Base-by-base conservation (phyloP, 106 monocot species). In the Gastrodia elata region DNA sequence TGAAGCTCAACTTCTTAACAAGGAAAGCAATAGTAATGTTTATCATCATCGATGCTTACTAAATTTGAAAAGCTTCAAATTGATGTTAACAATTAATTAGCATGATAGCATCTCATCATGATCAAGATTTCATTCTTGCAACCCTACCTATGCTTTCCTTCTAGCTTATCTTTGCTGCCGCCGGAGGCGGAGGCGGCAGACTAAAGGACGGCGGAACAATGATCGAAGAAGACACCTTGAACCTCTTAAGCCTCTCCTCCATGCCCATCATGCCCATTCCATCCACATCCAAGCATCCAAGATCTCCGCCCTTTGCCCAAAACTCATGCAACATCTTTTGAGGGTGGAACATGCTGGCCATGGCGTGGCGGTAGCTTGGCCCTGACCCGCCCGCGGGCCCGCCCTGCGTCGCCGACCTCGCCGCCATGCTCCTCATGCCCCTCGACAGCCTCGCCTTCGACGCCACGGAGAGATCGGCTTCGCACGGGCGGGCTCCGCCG, bases 181-280 rank as follows among this genome's bases (percentile, higher is more conserved):
- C 18, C 37, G 27, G 4, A 4, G 52, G 6, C 20, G 52, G 1
- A 25, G 49, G 28, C 8, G 46, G 64, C 6, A 71, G 42, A 64
- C 76, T 81, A 38, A 84, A 84, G 0, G 84, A 59, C 18, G 84
- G 80, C 15, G 84, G 84, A 30, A 80, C 80, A 25, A 80, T 74
- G 18, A 84, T n/a, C 0, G 84, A 84, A 39, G 84, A 84, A 10
- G 84, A 80, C 8, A 84, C 84, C 70, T 77, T 84, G 24, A 80
- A 80, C 65, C 74, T 69, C 40, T 64, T 80, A 34, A 46, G 1
- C 25, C 43, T 73, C 18, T 30, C 68, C 9, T 2, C n/a, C 68
- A 27, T 55, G 1, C 15, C 57, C 55, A n/a, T 68, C 36, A 65
- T 58, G 16, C 25, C 71, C 3, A 39, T 38, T 48, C 64, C 27